Conservation (phyloP, 1,284 basidiomycete genomes). For the Lentinula novae-zelandiae region DNA sequence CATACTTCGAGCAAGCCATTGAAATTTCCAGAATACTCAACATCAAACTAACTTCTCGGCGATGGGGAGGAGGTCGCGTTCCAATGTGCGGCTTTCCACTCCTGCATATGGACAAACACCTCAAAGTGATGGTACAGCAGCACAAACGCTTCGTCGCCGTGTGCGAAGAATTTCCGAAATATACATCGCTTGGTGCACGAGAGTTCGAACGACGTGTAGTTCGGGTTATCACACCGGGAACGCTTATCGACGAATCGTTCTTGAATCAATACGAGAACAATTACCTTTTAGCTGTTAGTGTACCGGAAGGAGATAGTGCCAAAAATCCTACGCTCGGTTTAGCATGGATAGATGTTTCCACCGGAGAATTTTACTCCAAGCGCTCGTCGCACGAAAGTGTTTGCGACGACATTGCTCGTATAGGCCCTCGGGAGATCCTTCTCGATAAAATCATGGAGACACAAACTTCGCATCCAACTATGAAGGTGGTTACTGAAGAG, state of each 20-base stretch:
- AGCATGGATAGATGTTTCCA: slow-evolving; percentile 95
- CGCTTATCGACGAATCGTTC: slow-evolving; percentile 87
- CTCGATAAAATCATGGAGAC: slow-evolving; percentile 48
- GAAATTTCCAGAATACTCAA: slow-evolving; percentile 74
- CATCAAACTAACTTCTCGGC: slow-evolving; percentile 76
- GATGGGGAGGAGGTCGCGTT: slow-evolving; percentile 66
- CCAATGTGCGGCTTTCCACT: slow-evolving; percentile 90
- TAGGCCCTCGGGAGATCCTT: slow-evolving; percentile 81
- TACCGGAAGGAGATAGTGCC: slow-evolving; percentile 12
- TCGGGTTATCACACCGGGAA: slow-evolving; percentile 88
- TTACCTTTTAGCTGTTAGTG: slow-evolving; percentile 73
- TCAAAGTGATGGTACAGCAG: slow-evolving; percentile 82
- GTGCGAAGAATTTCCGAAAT: slow-evolving; percentile 81
- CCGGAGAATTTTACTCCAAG: slow-evolving; percentile 89
- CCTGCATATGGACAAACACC: slow-evolving; percentile 80
- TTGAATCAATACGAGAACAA: slow-evolving; percentile 84
- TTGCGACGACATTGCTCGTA: slow-evolving; percentile 81
- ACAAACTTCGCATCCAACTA: slow-evolving; percentile 39
- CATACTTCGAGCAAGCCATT: slow-evolving; percentile 89
- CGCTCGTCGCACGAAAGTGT: slow-evolving; percentile 50
- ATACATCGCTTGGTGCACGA: slow-evolving; percentile 39
- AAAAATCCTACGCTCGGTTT: slow-evolving; percentile 44
- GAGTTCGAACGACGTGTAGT: slow-evolving; percentile 77
- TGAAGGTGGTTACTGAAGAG: slow-evolving; percentile 46
- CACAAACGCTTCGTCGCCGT: slow-evolving; percentile 83